Evolutionary conservation across 2,329 filamentous ascomycete species (phyloP).

Genomic region (Trichothecium roseum): DNA sequence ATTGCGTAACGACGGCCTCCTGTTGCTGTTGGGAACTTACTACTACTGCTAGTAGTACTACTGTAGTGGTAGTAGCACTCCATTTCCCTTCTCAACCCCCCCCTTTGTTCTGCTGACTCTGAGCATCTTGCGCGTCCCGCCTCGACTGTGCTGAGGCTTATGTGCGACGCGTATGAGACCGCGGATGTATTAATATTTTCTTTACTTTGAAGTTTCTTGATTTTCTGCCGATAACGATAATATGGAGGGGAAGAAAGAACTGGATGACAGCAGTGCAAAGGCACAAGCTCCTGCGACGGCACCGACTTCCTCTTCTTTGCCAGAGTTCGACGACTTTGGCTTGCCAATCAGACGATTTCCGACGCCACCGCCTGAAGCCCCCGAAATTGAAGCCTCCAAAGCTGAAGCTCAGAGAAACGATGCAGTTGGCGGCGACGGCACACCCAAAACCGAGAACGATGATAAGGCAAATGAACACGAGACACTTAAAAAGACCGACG

Average conservation of each 20-base stretch:
- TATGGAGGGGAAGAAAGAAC: constrained; percentile 11
- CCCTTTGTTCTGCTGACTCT: too few relatives aligned
- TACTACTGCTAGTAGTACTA: too few relatives aligned
- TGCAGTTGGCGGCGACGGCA: too few relatives aligned
- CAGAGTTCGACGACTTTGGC: constrained; percentile 53
- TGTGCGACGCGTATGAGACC: constrained; percentile 4
- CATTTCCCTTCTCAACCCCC: too few relatives aligned
- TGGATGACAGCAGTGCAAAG: constrained; percentile 12
- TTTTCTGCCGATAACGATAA: background rate
- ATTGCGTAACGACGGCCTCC: too few relatives aligned
- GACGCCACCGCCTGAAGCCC: constrained; percentile 15
- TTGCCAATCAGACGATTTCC: constrained; percentile 48
- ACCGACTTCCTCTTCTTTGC: background rate
- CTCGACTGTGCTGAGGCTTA: constrained; percentile 1
- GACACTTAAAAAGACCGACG: constrained; percentile 3
- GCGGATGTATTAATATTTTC: background rate
- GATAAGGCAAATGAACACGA: background rate
- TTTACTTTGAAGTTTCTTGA: background rate
- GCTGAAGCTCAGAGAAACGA: background rate
- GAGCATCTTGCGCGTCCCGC: constrained; percentile 1
- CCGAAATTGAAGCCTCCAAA: background rate
- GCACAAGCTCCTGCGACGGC: background rate
- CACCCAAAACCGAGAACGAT: constrained; percentile 3
- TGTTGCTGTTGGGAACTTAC: too few relatives aligned
- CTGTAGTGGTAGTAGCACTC: too few relatives aligned